Base-by-base conservation (phyloP, 2,329 filamentous ascomycete species). In the Diaporthe velutina region DNA sequence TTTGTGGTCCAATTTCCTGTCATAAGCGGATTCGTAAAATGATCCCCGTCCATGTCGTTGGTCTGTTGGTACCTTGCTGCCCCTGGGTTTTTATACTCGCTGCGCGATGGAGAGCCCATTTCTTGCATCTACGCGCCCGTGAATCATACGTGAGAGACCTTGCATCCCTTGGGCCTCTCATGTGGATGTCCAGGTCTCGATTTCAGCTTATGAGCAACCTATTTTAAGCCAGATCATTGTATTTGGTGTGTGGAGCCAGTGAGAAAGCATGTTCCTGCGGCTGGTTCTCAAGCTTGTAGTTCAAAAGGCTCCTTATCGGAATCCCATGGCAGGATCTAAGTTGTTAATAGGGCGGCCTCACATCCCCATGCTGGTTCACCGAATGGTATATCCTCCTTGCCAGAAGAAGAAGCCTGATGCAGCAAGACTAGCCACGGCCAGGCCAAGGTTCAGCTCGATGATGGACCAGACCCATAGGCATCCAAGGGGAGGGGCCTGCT, bases 401-500 rank as follows among this genome's bases (percentile, higher is more conserved):
- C 85, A 87, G 35, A 90, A 80, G 77, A 88, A 92, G 6, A 77
- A 81, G 1, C 79, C 86, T 2, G 86, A 84, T 2, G 84, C 77
- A 4, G 82, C 81, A 48, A 93, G 81, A 77, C 90, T 93, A 17
- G 83, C 78, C 1, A 93, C 85, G 0, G 94, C 94, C 80, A 90
- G 92, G 0, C 87, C 80, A 54, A 98, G 85, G 73, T 95, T 89
- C 84, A 98, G 89, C 85, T 99, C 97, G 61, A 98, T 89, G 30
- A 98, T 93, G 42, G 93, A 92, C 95, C 96, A 98, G 6, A 98
- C 90, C 96, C 96, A 98, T 25, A 98, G 83, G 54, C 94, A 96
- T 0, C 95, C 97, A 19, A 98, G 83, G 7, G 95, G 92, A n/a
- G 97, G 97, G 0, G 95, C 94, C 77, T 91, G 92, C 86, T 98